A percentile compares a stretch with the other conserved stretches of the same genome.
Conservation (phyloP, 768 basidiomycete genomes). For the Crucibulum laeve region DNA sequence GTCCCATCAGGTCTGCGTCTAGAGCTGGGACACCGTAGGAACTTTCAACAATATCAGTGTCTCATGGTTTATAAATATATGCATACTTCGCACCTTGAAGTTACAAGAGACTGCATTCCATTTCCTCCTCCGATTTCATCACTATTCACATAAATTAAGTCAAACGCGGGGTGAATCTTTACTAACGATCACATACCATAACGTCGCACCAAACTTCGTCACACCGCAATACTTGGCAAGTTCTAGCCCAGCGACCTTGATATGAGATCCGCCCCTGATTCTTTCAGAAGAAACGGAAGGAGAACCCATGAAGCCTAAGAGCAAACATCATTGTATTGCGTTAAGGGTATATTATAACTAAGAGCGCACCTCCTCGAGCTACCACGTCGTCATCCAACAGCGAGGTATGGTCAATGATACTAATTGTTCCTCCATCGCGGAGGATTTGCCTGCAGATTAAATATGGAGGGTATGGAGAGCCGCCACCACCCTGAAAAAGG, state of each 20-base stretch:
- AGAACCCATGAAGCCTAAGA: slow-evolving; percentile 33
- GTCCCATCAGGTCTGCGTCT: slow-evolving; percentile 45
- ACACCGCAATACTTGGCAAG: slow-evolving; percentile 26
- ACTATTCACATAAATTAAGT: slow-evolving; percentile 9
- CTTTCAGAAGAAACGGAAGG: slow-evolving; percentile 26
- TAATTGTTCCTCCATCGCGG: slow-evolving; percentile 39
- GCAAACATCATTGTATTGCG: neutral
- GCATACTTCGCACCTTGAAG: slow-evolving; percentile 24
- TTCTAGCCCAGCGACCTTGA: slow-evolving; percentile 17
- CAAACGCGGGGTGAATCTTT: neutral
- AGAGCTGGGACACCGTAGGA: slow-evolving; percentile 34
- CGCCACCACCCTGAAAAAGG: slow-evolving; percentile 47
- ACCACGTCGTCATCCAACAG: slow-evolving; percentile 36
- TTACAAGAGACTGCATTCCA: slow-evolving; percentile 33
- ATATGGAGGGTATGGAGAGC: slow-evolving; percentile 49
- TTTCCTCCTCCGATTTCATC: slow-evolving; percentile 41
- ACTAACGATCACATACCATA: slow-evolving; percentile 14
- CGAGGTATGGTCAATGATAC: slow-evolving; percentile 39
- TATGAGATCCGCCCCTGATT: slow-evolving; percentile 17
- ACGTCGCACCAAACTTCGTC: slow-evolving; percentile 22
- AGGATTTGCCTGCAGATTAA: slow-evolving; percentile 49
- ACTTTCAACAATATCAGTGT: slow-evolving; percentile 18
- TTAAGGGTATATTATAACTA: neutral
- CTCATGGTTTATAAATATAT: slow-evolving; percentile 1
- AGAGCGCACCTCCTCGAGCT: slow-evolving; percentile 18